Evolutionary conservation across 768 basidiomycete genomes (phyloP).

Genomic region (Sporobolomyces roseus): DNA sequence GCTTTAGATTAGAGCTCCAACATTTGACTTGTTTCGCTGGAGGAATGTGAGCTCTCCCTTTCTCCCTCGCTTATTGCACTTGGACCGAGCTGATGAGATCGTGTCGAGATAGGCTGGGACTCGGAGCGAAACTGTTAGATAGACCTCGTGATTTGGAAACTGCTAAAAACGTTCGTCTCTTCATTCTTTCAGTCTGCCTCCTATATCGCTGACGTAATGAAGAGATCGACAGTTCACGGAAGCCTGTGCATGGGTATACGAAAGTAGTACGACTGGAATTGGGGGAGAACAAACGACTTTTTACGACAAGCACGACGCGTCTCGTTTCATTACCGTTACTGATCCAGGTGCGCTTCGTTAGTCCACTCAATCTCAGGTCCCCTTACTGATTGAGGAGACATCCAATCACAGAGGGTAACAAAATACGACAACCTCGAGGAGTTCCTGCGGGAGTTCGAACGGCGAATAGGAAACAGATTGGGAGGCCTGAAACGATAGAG

Average conservation of each 20-base stretch:
- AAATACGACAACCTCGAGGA: conserved; percentile 23
- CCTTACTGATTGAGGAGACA: background rate
- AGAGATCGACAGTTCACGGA: conserved; percentile 49
- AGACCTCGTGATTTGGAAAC: conserved; percentile 48
- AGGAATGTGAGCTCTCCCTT: conserved; percentile 46
- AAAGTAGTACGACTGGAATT: conserved; percentile 38
- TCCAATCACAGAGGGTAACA: conserved; percentile 3
- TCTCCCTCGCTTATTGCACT: background rate
- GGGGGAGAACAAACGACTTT: conserved; percentile 40
- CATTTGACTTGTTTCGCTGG: conserved; percentile 50
- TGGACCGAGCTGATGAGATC: background rate
- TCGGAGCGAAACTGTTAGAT: conserved; percentile 49
- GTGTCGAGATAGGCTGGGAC: conserved; percentile 44
- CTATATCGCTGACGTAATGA: too few species aligned
- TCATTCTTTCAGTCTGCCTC: background rate
- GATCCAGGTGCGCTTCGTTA: background rate
- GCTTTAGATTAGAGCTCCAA: conserved; percentile 17
- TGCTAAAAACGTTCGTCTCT: conserved; percentile 29
- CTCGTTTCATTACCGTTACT: conserved; percentile 7
- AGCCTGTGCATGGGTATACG: conserved; percentile 50
- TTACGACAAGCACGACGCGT: conserved; percentile 19
- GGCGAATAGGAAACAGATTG: conserved; percentile 46
- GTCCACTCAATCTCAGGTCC: background rate
- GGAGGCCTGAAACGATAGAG: conserved; percentile 53
- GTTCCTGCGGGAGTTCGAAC: conserved; percentile 44